Conservation (phyloP, 1,284 basidiomycete genomes). For the Ustilago crameri region DNA sequence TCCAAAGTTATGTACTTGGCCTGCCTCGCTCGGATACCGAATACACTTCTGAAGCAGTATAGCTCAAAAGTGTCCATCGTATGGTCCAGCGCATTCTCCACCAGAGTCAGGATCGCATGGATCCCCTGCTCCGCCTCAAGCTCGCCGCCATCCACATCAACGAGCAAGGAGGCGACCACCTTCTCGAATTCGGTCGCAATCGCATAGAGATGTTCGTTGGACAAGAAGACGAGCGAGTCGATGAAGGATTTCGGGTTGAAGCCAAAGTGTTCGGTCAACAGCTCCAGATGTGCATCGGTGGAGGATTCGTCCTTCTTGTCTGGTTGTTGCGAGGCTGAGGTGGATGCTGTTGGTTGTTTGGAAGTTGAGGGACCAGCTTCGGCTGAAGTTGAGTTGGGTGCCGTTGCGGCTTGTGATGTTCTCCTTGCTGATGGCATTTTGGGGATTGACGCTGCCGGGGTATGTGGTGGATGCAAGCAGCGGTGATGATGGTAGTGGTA, state of each 20-base stretch:
- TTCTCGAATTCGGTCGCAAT: constrained; percentile 59
- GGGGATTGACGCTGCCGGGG: not conserved
- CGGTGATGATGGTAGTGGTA: not conserved
- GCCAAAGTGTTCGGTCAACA: constrained; percentile 67
- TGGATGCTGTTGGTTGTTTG: not conserved
- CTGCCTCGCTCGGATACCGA: constrained; percentile 60
- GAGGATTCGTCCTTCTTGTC: constrained; percentile 41
- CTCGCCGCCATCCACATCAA: constrained; percentile 44
- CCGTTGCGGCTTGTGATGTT: constrained; percentile 24
- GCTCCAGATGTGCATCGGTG: constrained; percentile 49
- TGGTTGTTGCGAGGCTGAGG: constrained; percentile 1
- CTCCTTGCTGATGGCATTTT: constrained; percentile 30
- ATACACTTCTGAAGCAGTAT: constrained; percentile 62
- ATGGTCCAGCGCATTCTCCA: constrained; percentile 66
- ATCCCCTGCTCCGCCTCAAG: constrained; percentile 60
- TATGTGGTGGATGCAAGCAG: not conserved
- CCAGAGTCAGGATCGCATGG: constrained; percentile 60
- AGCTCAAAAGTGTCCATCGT: constrained; percentile 66
- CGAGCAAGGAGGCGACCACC: constrained; percentile 35
- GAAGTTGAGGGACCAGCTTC: constrained; percentile 17
- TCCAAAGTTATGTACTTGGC: constrained; percentile 60
- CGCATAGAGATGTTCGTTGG: constrained; percentile 65
- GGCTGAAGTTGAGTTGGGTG: constrained; percentile 13
- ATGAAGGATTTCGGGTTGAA: constrained; percentile 64
- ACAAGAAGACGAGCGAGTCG: constrained; percentile 61